Conservation (phyloP, 2,329 filamentous ascomycete genomes). For the Polychaeton citri region DNA sequence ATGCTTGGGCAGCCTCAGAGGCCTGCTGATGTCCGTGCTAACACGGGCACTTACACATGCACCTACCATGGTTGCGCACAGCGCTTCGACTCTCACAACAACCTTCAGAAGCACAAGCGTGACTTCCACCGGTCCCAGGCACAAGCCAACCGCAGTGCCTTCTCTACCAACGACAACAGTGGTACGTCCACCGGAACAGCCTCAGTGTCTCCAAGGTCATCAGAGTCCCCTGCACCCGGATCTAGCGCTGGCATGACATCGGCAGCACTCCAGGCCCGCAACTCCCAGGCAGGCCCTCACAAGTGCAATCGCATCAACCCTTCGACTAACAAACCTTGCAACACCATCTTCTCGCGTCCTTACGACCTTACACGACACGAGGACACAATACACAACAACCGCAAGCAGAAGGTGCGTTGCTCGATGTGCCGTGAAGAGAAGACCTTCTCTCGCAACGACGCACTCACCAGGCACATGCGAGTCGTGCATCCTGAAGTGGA, state of each 20-base stretch:
- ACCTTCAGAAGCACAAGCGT: conserved; percentile 89
- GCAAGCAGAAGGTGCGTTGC: conserved; percentile 90
- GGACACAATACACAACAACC: conserved; percentile 90
- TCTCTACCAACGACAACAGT: conserved; percentile 12
- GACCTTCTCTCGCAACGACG: conserved; percentile 91
- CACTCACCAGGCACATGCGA: conserved; percentile 83
- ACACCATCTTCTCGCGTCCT: conserved; percentile 83
- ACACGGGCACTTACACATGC: conserved; percentile 86
- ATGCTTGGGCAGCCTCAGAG: conserved; percentile 24
- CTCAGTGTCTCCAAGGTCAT: conserved; percentile 17
- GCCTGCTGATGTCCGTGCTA: conserved; percentile 54
- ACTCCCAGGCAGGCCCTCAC: conserved; percentile 86
- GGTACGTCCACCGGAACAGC: conserved; percentile 24
- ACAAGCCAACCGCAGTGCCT: conserved; percentile 17
- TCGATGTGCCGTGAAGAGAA: conserved; percentile 91
- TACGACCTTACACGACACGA: conserved; percentile 96
- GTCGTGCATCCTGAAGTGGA: conserved; percentile 86
- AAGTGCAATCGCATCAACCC: conserved; percentile 88
- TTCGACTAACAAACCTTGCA: conserved; percentile 87
- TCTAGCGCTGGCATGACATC: conserved; percentile 33
- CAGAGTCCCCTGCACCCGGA: conserved; percentile 16
- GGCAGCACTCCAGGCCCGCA: conserved; percentile 46
- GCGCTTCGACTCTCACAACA: conserved; percentile 75
- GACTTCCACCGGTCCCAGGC: conserved; percentile 75
- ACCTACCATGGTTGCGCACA: conserved; percentile 83